Conservation (phyloP, 345 rosid genomes). For the Sonneratia caseolaris region DNA sequence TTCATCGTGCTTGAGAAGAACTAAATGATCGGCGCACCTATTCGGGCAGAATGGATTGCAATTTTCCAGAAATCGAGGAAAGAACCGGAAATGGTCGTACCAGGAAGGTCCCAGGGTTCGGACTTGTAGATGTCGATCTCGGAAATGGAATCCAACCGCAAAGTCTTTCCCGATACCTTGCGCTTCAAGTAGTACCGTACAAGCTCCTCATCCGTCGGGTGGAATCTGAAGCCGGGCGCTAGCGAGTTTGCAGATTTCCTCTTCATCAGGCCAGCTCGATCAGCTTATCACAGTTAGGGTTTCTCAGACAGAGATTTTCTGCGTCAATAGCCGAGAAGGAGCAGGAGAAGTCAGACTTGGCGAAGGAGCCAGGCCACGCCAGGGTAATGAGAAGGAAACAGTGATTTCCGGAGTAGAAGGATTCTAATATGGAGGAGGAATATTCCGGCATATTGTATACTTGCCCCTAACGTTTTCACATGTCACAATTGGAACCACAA, state of each 20-base stretch:
- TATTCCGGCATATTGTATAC: too few relatives aligned
- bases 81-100: conserved; percentile 13
- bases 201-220: conserved; percentile 11
- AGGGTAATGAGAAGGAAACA: neutral
- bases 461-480: too few relatives aligned
- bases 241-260: conserved; percentile 23
- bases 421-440: too few relatives aligned
- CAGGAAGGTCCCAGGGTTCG: conserved; percentile 93
- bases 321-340: neutral
- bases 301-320: neutral
- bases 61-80: neutral
- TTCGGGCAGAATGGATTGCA: neutral
- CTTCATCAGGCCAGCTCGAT: neutral
- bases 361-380: neutral
- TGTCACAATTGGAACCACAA: too few relatives aligned
- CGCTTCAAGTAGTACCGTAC: conserved; percentile 10
- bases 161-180: conserved; percentile 5
- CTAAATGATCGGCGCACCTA: neutral
- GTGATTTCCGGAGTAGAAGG: neutral
- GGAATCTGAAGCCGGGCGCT: conserved; percentile 9
- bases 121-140: conserved; percentile 58
- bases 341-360: neutral
- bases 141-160: conserved; percentile 47
- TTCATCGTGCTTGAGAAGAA: neutral
- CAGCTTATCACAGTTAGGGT: neutral